phyloP scores from a whole-genome alignment of 345 rosid species.

The Laguncularia racemosa region DNA sequence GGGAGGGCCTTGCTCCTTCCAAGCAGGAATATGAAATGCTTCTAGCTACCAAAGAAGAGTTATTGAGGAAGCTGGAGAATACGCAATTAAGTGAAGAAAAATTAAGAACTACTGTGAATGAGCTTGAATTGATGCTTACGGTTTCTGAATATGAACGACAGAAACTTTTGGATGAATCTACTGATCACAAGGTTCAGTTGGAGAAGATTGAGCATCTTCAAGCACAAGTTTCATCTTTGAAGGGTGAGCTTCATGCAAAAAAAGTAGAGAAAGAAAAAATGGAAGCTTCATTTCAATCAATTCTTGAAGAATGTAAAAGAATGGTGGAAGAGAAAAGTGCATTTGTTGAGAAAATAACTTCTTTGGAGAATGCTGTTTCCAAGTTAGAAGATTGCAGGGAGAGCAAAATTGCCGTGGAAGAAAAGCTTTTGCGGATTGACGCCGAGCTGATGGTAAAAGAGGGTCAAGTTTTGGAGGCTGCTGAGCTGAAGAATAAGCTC shows the following conservation, averaged over 20 bases:
- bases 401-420: conserved; percentile 19
- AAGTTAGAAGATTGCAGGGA: conserved; percentile 34
- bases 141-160: conserved; percentile 47
- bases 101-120: conserved; percentile 24
- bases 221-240: conserved; percentile 22
- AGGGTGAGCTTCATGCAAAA: conserved; percentile 21
- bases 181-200: conserved; percentile 24
- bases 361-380: conserved; percentile 18
- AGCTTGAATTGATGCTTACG: conserved; percentile 42
- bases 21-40: conserved; percentile 24
- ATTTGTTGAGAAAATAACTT: conserved; percentile 22
- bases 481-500: conserved; percentile 31
- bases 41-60: conserved; percentile 23
- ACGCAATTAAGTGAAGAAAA: conserved; percentile 37
- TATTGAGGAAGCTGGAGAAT: conserved; percentile 23
- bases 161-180: conserved; percentile 27
- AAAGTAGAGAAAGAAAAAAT: conserved; percentile 27
- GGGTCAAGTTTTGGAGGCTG: conserved; percentile 18
- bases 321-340: conserved; percentile 31
- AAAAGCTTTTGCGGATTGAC: conserved; percentile 30
- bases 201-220: conserved; percentile 24
- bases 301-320: conserved; percentile 24
- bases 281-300: conserved; percentile 17
- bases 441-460: conserved; percentile 20
- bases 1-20: conserved; percentile 26